Base-by-base conservation (phyloP, 345 rosid species). In the Nephelium lappaceum region DNA sequence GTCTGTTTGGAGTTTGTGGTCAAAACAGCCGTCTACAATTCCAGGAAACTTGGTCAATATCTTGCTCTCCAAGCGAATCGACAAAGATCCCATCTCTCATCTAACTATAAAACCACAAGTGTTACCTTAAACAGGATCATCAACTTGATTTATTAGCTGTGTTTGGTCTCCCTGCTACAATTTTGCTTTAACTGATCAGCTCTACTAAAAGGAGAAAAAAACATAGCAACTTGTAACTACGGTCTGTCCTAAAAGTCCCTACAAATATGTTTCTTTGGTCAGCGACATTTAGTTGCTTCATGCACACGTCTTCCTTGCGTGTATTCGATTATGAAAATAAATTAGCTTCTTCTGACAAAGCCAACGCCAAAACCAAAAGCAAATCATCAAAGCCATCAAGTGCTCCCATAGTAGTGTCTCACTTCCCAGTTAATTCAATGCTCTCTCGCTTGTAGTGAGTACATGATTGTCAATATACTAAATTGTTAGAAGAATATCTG, bases 381-480 rank as follows among this genome's bases (percentile, higher is more conserved):
- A 43, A 43, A 6, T 78, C 80, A 43, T 36, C 74, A 14, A 27
- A 57, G 10, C 0, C 15, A 49, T 10, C 55, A 49, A 58, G 11
- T 58, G 82, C 78, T 68, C 74, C 69, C 1, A 31, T 68, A 23
- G 24, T 73, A 8, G 69, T 45, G 24, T 45, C 78, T 58, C 55
- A 79, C 81, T 80, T 83, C 72, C 86, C 81, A 5, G 18, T 73
- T n/a, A 83, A 83, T 25, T 57, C 81, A n/a, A 57, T 57, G 62
- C 43, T 63, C 73, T 83, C 83, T n/a, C 86, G 65, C 9, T 68
- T 83, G 76, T 83, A 57, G 62, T 18, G 11, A 45, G 49, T 27
- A 49, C 5, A 49, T 49, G 55, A 49, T 49, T 18, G 15, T 49
- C 55, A 49, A 14, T 49, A 12, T 49, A 49, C 55, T 49, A 14